These are phyloP conservation scores for Hypoxylon sp. DNA, from an alignment of 2,329 filamentous ascomycete species.

Conservation along the genomic window DNA sequence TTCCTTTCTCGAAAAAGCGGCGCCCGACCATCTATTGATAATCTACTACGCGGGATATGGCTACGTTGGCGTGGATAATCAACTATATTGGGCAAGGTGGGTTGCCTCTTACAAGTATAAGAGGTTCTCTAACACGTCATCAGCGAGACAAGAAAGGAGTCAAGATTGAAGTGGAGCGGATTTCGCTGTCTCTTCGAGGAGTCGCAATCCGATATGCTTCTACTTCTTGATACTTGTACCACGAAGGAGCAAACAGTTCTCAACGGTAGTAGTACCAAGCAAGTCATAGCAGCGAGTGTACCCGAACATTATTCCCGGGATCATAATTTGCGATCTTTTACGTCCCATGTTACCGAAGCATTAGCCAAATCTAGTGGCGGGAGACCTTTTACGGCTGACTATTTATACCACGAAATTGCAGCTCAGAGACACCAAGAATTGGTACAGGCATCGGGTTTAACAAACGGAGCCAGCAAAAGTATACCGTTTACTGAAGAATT, in stretches of 20 bases:
- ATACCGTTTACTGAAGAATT: constrained; percentile 54
- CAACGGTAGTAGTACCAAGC: constrained; percentile 70
- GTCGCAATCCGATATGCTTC: constrained; percentile 71
- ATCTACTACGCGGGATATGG: constrained; percentile 75
- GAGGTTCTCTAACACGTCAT: constrained; percentile 55
- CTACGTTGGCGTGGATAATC: constrained; percentile 69
- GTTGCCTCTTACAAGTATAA: constrained; percentile 52
- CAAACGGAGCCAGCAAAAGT: constrained; percentile 61
- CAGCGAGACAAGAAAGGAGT: constrained; percentile 69
- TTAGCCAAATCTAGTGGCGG: constrained; percentile 66
- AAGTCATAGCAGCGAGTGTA: constrained; percentile 71
- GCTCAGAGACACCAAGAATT: constrained; percentile 61
- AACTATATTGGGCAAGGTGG: constrained; percentile 77
- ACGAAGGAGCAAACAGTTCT: constrained; percentile 64
- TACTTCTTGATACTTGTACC: constrained; percentile 73
- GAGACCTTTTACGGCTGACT: constrained; percentile 68
- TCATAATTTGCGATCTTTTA: constrained; percentile 67
- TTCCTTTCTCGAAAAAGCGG: constrained; percentile 69
- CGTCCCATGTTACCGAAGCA: constrained; percentile 67
- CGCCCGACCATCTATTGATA: constrained; percentile 71
- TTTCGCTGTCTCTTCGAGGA: constrained; percentile 73
- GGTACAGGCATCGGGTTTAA: constrained; percentile 57
- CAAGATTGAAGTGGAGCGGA: constrained; percentile 74
- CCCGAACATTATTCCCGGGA: constrained; percentile 64
- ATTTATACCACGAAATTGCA: constrained; percentile 69